A percentile compares a stretch with the other conserved stretches of the same genome.
Conservation (phyloP, 441 rosid genomes). For the Populus tomentosa region DNA sequence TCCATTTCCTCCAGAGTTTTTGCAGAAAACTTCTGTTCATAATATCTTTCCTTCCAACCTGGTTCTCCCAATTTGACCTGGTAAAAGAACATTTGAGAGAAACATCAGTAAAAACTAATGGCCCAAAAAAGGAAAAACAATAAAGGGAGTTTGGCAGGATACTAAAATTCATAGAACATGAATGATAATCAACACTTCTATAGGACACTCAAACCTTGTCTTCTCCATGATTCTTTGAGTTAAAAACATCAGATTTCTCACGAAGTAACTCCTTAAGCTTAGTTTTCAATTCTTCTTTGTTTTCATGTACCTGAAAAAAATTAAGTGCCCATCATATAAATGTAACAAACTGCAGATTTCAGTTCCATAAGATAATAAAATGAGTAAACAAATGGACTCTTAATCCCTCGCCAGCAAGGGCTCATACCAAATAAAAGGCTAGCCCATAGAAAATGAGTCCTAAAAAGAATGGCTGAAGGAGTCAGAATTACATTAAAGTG, state of each 20-base stretch:
- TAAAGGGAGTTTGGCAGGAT: neutral
- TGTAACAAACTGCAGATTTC: neutral
- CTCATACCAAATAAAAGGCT: conserved; percentile 47
- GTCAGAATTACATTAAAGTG: conserved; percentile 50
- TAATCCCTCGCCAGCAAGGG: conserved; percentile 43
- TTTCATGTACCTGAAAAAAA: conserved; percentile 49
- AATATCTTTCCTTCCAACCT: conserved; percentile 98
- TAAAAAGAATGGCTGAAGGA: conserved; percentile 36
- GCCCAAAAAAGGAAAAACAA: conserved; percentile 5
- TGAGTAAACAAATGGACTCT: conserved; percentile 22
- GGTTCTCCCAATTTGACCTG: conserved; percentile 76
- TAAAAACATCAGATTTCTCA: conserved; percentile 71
- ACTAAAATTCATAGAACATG: neutral
- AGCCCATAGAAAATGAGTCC: conserved; percentile 41
- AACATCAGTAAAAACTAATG: conserved; percentile 47
- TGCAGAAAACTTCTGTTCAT: conserved; percentile 70
- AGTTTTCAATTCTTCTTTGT: conserved; percentile 68
- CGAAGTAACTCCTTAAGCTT: conserved; percentile 75
- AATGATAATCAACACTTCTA: neutral
- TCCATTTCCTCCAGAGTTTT: conserved; percentile 66
- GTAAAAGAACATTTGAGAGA: conserved; percentile 1
- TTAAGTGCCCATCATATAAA: neutral
- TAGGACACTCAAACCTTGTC: conserved; percentile 58
- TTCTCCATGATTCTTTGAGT: conserved; percentile 49
- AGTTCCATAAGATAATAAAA: conserved; percentile 5